Base-by-base conservation (phyloP, 2,329 filamentous ascomycete genomes). In the Ascochyta fabae region DNA sequence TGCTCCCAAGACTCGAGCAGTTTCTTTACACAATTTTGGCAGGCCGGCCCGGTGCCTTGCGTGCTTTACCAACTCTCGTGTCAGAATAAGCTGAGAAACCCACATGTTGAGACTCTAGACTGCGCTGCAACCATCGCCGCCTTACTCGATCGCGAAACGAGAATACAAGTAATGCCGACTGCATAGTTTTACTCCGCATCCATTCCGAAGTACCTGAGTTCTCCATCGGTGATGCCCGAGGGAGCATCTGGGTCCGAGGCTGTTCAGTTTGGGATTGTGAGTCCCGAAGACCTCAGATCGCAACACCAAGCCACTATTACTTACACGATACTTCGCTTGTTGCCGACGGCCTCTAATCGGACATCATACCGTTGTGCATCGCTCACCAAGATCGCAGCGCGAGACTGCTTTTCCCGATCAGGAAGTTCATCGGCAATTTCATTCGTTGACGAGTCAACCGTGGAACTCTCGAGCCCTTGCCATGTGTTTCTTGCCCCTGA, bases 101-200 rank as follows among this genome's bases (percentile, higher is more conserved):
- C 70, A 71, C 68, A 60, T 61, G 64, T 61, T 66, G 62, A 60
- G 60, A 62, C 66, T 58, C 70, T 62, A 70, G 70, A 69, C 60
- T 65, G 53, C 60, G 57, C 59, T 56, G 52, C 58, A 48, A 33
- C 31, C 38, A 36, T 41, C 44, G 22, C 45, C 45, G 41, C 48
- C 44, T 48, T 67, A 67, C 65, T 66, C 59, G 59, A 69, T 66
- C 36, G 24, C 49, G 61, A 51, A 53, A 57, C 44, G 45, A 29
- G 26, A 9, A 33, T 3, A 26, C 24, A 26, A 26, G 8, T 31
- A 40, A 56, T 24, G 26, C 48, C 54, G 48, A 38, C 5, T 26
- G 24, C 24, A 26, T 2, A 2, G 2, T 40, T 48, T 39, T 27
- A 57, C 34, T 45, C 54, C 54, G 48, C 36, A 12, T 34, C 24